Evolutionary conservation across 768 basidiomycete species (phyloP), one percentile per base, ranked within the genome.

Genomic region (Nevesoporus exiguus): DNA sequence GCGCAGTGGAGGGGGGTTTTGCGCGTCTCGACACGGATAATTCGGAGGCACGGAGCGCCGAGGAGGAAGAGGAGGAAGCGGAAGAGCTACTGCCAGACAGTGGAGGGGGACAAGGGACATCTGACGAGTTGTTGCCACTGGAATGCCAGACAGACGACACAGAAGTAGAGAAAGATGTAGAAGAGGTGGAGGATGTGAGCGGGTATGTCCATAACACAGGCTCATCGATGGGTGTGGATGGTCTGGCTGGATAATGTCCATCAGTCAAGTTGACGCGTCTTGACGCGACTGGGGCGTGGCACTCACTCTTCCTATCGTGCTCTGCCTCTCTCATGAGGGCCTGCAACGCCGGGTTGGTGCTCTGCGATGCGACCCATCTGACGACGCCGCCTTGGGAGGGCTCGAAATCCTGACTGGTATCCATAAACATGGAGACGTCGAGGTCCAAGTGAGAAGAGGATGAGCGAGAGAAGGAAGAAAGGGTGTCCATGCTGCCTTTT

Each of bases 261-360:
- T 59, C 41, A 47, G 49, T 19, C 37, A 9, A 21, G 33, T 48
- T 11, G 50, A 45, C 46, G 47, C 13, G 53, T 24, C 21, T 11
- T 2, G 37, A 53, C 51, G 31, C 33, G 57, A 47, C 13, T 13
- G 3, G 41, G 13, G 29, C 1, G 24, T n/a, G 40, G 43, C 6
- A 59, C 65, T 42, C 47, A 68, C 66, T 48, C 31, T 19, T 59
- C 33, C 42, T 66, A 43, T 68, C 66, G 54, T 52, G 59, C 34
- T 68, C 67, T 4, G 65, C 66, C 46, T 68, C 67, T 15, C 30
- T 57, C 34, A 68, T 65, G 50, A 68, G 65, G 0, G 59, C 63
- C 17, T 57, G 65, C 25, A 69, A 43, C 0, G 59, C 67, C 6
- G 65, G 67, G 10, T 59, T 62, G 1, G 64, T 49, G 40, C 54